Evolutionary conservation across 768 basidiomycete species (phyloP), one percentile per base, ranked within the genome.

Genomic region (Amanita rimosa): DNA sequence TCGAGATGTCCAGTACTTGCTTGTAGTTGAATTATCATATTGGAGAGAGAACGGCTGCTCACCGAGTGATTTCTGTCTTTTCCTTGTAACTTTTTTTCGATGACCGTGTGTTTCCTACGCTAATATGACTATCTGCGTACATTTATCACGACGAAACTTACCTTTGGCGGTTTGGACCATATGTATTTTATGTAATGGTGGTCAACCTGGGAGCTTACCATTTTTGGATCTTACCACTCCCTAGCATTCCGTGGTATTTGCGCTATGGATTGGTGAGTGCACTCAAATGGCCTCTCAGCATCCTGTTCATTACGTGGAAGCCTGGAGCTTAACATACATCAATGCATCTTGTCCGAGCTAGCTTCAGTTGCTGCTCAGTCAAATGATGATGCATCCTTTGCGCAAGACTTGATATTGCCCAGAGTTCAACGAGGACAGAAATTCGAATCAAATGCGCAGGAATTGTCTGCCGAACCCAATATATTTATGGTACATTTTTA

Each of bases 261-360:
- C 16, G 6, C 9, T 19, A 78, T 78, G 76, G 76, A 78, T 58
- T 75, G 68, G 76, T 77, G 54, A 58, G 72, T 40, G 37, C 16
- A 11, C 31, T 24, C 45, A 14, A 22, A 27, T 26, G 33, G 44
- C 10, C 3, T 13, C 8, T 26, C 14, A 37, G 19, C 10, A 24
- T 26, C 24, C 14, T 43, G 34, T 46, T 48, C 44, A 57, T 37
- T 10, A 50, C 16, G 13, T 10, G 44, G 14, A 54, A 90, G 87
- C 60, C 67, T 91, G 14, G 88, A 92, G 60, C 64, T 91, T 17
- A 82, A 86, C 60, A 79, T 89, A 46, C 82, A 79, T 52, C 85
- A 86, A 55, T 73, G 73, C 50, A 83, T 92, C 52, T 62, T 90
- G 17, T 75, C 79, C 21, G 86, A 91, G 64, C 73, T 92, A 49